phyloP scores from a whole-genome alignment of 345 rosid species.

The Euphorbia lathyris region DNA sequence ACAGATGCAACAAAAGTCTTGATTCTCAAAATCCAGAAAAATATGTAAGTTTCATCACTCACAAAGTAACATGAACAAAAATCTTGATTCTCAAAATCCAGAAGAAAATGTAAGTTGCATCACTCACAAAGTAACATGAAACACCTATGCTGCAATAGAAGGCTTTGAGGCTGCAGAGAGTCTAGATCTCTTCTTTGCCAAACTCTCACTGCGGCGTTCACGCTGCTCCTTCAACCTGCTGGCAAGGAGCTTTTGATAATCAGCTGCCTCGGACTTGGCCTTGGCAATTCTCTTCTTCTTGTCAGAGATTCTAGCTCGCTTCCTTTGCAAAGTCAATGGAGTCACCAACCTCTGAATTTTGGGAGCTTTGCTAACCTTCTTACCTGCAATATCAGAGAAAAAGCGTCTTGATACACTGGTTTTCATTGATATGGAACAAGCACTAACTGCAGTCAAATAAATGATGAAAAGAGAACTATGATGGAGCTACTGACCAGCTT shows the following conservation, averaged over 20 bases:
- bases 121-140: neutral
- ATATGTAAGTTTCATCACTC: neutral
- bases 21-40: conserved; percentile 2
- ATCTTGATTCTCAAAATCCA: neutral
- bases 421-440: too few species aligned
- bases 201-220: conserved; percentile 30
- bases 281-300: conserved; percentile 30
- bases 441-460: neutral
- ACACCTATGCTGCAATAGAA: conserved; percentile 17
- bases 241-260: conserved; percentile 29
- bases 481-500: conserved; percentile 45
- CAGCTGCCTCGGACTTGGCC: conserved; percentile 31
- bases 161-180: conserved; percentile 30
- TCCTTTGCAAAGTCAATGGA: conserved; percentile 27
- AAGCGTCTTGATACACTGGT: neutral
- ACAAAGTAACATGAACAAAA: neutral
- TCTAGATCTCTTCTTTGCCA: conserved; percentile 33
- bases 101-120: neutral
- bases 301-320: conserved; percentile 26
- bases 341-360: conserved; percentile 30
- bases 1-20: neutral
- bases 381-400: conserved; percentile 17
- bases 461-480: neutral
- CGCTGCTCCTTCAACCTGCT: conserved; percentile 34
- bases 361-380: conserved; percentile 30